Percentiles rank a stretch among this genome's conserved stretches.
Conservation (phyloP, 2,329 filamentous ascomycete species). For the Zymoseptoria ardabiliae region DNA sequence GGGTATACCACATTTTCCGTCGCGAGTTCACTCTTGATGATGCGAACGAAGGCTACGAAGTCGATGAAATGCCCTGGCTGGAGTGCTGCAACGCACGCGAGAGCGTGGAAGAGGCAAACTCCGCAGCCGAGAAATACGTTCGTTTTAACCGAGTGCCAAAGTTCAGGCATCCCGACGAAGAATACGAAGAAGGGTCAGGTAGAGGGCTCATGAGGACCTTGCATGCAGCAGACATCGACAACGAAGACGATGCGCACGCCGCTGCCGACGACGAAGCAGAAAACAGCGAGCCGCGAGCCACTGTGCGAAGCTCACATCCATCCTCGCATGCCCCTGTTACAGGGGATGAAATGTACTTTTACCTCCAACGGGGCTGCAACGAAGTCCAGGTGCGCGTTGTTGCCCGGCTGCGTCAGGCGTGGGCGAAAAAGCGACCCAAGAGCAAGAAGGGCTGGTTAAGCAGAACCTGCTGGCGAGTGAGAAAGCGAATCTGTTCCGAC, state of each 20-base stretch:
- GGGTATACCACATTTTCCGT: slow-evolving; percentile 3
- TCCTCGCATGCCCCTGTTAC: neutral
- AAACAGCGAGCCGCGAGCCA: neutral
- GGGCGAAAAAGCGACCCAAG: neutral
- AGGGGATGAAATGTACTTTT: neutral
- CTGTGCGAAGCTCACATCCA: neutral
- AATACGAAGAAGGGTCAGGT: neutral
- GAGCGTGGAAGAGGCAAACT: slow-evolving; percentile 5
- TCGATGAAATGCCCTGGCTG: neutral
- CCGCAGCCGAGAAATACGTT: neutral
- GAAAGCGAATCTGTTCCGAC: neutral
- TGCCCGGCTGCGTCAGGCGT: neutral
- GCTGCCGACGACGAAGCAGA: neutral
- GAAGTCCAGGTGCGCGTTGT: neutral
- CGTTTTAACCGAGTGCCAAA: neutral
- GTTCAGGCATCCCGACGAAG: neutral
- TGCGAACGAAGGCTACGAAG: neutral
- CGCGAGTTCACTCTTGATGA: slow-evolving; percentile 5
- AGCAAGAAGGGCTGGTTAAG: neutral
- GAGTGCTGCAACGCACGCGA: slow-evolving; percentile 1
- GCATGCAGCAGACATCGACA: neutral
- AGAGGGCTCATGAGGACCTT: no score
- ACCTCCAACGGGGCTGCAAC: neutral
- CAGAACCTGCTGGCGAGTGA: neutral
- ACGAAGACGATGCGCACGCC: neutral